Base-by-base conservation (phyloP, 441 rosid species). In the Adansonia grandidieri region DNA sequence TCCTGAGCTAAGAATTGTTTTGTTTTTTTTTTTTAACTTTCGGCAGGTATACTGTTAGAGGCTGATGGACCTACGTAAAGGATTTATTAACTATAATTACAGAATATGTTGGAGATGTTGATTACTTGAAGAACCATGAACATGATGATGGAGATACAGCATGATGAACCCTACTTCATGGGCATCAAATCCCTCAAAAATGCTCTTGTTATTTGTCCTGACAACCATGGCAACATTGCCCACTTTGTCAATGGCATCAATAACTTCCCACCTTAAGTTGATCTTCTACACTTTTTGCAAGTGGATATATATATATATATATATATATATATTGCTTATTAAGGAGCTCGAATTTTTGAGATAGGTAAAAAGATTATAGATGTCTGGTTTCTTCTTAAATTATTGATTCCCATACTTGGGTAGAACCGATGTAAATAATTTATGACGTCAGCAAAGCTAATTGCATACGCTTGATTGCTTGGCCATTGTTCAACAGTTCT, bases 71-170 rank as follows among this genome's bases (percentile, higher is more conserved):
- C 32, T 28, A 8, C 42, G 89, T 91, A 70, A 91, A 82, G 83
- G 95, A 91, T 79, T 82, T 86, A 51, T 28, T 28, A 28, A 91
- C 93, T 0, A 87, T 89, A 70, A 84, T 93, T 69, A 90, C 98
- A 0, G 97, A 92, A 77, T 91, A 93, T 24, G 89, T 85, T 6
- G 98, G 98, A 32, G 98, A 92, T 81, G 98, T 93, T 45, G 96
- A 92, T 82, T 91, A 84, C 89, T 71, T 91, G 57, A 84, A 80
- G 24, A 89, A 86, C 62, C 85, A 88, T 76, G 91, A 89, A 71
- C 71, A 87, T 70, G 84, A 91, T 48, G 91, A 89, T 53, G 95
- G 95, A 64, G 95, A 91, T 79, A 89, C 32, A 28, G 95, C 84
- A 89, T 88, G 84, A 91, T 91, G 95, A 1, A 89, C 92, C 37